phyloP scores from a whole-genome alignment of 2,329 filamentous ascomycete species.

The Alternaria triticina region DNA sequence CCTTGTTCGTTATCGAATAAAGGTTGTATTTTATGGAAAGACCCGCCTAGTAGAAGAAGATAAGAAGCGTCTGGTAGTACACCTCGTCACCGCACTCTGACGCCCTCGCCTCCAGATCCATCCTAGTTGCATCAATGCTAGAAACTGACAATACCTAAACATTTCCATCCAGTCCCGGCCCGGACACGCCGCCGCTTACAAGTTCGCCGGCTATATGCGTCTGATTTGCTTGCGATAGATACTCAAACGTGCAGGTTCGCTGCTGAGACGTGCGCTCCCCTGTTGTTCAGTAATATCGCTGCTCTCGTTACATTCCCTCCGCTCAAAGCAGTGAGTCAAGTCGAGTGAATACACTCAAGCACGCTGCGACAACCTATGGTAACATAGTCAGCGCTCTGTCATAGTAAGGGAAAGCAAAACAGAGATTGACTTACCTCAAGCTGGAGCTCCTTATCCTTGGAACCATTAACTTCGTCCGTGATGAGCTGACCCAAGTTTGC shows the following conservation, averaged over 20 bases:
- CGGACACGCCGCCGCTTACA: constrained; percentile 9
- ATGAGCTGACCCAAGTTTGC: constrained; percentile 91
- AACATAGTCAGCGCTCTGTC: constrained; percentile 27
- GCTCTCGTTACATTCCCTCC: neutral
- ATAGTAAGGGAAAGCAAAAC: neutral
- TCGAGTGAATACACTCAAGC: constrained; percentile 94
- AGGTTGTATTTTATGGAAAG: constrained; percentile 26
- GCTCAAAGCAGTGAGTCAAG: constrained; percentile 89
- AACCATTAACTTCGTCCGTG: constrained; percentile 81
- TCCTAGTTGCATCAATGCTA: constrained; percentile 37
- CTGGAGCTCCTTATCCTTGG: constrained; percentile 93
- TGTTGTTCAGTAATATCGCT: neutral
- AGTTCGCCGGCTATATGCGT: constrained; percentile 13
- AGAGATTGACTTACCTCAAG: constrained; percentile 73
- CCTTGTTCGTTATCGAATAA: constrained; percentile 10
- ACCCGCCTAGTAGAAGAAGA: constrained; percentile 14
- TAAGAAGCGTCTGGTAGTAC: constrained; percentile 15
- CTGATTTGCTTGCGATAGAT: constrained; percentile 12
- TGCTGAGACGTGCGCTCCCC: neutral
- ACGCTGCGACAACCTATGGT: constrained; percentile 80
- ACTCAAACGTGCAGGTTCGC: constrained; percentile 14
- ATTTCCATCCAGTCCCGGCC: constrained; percentile 7
- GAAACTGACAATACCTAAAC: constrained; percentile 27
- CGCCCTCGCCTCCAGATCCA: constrained; percentile 30
- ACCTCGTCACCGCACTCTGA: constrained; percentile 18